Evolutionary conservation across 1,284 basidiomycete species (phyloP).

Genomic region (Tilletia caries): DNA sequence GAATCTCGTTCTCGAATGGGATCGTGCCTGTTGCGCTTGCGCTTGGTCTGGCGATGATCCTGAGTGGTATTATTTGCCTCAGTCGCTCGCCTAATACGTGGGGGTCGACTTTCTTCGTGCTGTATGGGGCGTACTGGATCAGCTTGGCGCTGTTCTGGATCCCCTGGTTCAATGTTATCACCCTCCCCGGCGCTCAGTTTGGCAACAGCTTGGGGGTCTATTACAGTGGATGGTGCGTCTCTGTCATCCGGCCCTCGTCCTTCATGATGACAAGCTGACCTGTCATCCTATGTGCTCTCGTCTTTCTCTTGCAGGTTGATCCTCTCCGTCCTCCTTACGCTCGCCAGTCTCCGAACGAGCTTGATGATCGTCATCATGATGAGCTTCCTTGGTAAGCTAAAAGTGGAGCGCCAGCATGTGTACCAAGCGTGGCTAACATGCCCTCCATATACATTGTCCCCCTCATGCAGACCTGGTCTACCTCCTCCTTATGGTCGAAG

Average conservation of each 20-base stretch:
- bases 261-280: background rate
- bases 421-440: too few relatives aligned
- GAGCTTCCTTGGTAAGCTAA: background rate
- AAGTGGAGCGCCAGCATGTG: background rate
- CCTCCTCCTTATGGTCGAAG: background rate
- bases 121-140: background rate
- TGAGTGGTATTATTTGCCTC: background rate
- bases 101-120: background rate
- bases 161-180: background rate
- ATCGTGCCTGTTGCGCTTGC: background rate
- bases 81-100: background rate
- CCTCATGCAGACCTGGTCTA: background rate
- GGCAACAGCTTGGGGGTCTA: background rate
- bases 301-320: background rate
- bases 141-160: background rate
- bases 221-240: background rate
- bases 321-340: background rate
- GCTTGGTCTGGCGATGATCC: background rate
- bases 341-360: background rate
- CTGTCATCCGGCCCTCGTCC: background rate
- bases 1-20: background rate
- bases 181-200: background rate
- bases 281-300: background rate
- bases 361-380: background rate
- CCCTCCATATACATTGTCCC: too few relatives aligned